A percentile compares a stretch with the other conserved stretches of the same genome.
phyloP scores from a whole-genome alignment of 2,329 filamentous ascomycete species.

The Elsinoe ampelina region DNA sequence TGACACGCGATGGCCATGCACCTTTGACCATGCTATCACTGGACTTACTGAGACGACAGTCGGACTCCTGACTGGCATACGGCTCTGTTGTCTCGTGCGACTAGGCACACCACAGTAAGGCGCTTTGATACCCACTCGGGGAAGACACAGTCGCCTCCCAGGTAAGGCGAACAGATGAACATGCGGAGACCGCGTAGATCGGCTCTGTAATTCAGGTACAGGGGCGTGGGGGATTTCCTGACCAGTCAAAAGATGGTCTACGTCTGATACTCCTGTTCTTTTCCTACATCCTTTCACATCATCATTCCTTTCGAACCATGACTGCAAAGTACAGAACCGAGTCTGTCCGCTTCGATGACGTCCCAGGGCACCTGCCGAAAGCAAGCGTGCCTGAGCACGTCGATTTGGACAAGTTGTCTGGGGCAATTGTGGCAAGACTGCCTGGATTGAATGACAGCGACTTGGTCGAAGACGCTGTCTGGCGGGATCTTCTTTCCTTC shows the following conservation, averaged over 20 bases:
- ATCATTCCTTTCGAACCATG: not conserved
- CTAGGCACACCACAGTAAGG: no score
- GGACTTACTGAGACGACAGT: no score
- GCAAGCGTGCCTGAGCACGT: slow-evolving; percentile 7
- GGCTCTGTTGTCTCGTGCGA: no score
- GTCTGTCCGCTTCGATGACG: slow-evolving; percentile 7
- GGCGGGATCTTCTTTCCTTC: slow-evolving; percentile 50
- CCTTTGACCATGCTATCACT: no score
- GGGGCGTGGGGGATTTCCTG: slow-evolving; percentile 4
- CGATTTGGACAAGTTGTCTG: slow-evolving; percentile 8
- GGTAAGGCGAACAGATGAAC: not conserved
- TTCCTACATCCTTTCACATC: not conserved
- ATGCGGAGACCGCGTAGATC: slow-evolving; percentile 1
- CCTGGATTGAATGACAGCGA: slow-evolving; percentile 10
- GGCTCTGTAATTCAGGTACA: not conserved
- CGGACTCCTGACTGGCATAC: no score
- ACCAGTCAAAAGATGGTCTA: not conserved
- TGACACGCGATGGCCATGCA: no score
- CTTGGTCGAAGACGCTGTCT: slow-evolving; percentile 24
- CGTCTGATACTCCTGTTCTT: not conserved
- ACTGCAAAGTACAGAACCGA: not conserved
- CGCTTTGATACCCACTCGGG: no score
- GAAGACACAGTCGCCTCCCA: no score
- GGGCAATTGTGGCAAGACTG: slow-evolving; percentile 12
- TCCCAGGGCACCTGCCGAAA: slow-evolving; percentile 12